Evolutionary conservation across 805 yeast genomes (phyloP).

Genomic region (Saccharomycopsis javanensis): DNA sequence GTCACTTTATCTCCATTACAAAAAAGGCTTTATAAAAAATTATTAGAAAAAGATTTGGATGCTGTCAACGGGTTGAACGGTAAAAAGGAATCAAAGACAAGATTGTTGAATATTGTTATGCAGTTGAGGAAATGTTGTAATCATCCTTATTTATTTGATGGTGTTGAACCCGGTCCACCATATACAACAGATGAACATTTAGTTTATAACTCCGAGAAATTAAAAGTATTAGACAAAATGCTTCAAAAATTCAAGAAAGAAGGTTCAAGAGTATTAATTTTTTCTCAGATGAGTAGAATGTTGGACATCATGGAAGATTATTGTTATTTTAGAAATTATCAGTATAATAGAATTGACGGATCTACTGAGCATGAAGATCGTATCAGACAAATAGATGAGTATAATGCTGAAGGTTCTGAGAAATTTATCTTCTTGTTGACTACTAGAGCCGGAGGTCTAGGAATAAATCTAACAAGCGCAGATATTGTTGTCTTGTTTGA

Average conservation of each 20-base stretch:
- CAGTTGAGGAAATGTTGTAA: constrained; percentile 78
- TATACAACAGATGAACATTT: constrained; percentile 78
- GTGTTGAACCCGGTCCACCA: constrained; percentile 88
- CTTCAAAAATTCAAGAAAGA: constrained; percentile 51
- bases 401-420: constrained; percentile 61
- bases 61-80: constrained; percentile 80
- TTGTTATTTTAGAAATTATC: constrained; percentile 56
- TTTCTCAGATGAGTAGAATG: constrained; percentile 78
- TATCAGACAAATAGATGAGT: constrained; percentile 67
- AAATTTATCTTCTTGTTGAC: constrained; percentile 70
- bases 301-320: constrained; percentile 75
- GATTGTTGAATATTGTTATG: constrained; percentile 73
- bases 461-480: constrained; percentile 74
- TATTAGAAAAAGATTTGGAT: constrained; percentile 70
- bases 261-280: constrained; percentile 70
- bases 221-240: constrained; percentile 60
- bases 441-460: constrained; percentile 86
- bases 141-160: constrained; percentile 77
- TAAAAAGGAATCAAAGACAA: constrained; percentile 63
- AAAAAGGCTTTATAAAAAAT: constrained; percentile 64
- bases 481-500: constrained; percentile 68
- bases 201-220: constrained; percentile 61
- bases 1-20: constrained; percentile 76
- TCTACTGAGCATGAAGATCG: constrained; percentile 74
- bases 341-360: constrained; percentile 76